These are phyloP conservation scores for Tylopilus cervinicoccineus DNA, from an alignment of 768 basidiomycete genomes.

Conservation along the genomic window DNA sequence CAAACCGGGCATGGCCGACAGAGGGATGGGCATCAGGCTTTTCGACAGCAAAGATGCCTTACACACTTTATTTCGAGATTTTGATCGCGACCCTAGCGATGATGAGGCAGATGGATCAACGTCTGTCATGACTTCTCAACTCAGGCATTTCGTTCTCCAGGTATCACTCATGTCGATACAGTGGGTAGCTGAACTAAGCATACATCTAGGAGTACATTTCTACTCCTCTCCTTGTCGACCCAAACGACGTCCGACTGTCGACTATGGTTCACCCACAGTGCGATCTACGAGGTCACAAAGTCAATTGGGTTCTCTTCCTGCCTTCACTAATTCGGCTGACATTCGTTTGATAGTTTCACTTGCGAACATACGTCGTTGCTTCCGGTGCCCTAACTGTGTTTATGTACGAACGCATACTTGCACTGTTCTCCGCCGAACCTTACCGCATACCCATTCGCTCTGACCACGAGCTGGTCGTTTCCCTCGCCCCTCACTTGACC, in stretches of 20 bases:
- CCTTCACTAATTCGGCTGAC: conserved; percentile 10
- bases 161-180: conserved; percentile 36
- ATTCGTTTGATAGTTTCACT: conserved; percentile 68
- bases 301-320: conserved; percentile 27
- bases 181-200: conserved; percentile 3
- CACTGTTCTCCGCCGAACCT: conserved; percentile 78
- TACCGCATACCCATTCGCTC: conserved; percentile 49
- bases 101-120: conserved; percentile 43
- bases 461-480: conserved; percentile 21
- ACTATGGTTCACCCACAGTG: conserved; percentile 9
- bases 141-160: conserved; percentile 96
- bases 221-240: conserved; percentile 75
- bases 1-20: conserved; percentile 96
- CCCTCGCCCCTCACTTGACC: conserved; percentile 75
- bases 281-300: conserved; percentile 54
- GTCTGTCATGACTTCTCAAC: conserved; percentile 74
- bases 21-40: conserved; percentile 90
- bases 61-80: conserved; percentile 71
- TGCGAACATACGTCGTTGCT: conserved; percentile 83
- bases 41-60: conserved; percentile 77
- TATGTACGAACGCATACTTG: conserved; percentile 78
- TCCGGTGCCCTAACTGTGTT: conserved; percentile 76
- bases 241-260: conserved; percentile 39
- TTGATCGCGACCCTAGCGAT: conserved; percentile 59
- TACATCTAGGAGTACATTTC: conserved; percentile 74